Base-by-base conservation (phyloP, 495 filamentous ascomycete genomes). In the Penicillium flavigenum region DNA sequence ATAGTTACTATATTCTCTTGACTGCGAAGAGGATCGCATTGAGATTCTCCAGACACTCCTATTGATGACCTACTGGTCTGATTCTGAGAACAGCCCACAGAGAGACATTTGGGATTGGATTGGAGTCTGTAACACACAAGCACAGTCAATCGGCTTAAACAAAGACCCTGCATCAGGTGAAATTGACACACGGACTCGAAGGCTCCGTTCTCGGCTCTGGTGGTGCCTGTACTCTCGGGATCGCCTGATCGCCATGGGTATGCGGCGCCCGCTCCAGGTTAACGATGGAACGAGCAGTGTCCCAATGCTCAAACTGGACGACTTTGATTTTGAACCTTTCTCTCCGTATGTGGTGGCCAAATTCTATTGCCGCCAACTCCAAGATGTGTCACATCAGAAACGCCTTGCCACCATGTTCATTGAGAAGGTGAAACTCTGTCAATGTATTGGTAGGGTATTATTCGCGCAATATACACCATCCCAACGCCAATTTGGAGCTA, bases 161-260 rank as follows among this genome's bases (percentile, higher is more conserved):
- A 82, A 85, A 45, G 87, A 95, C 61, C 88, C 90, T 16, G 76
- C 78, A 16, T 79, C 84, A 2, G 82, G 81, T 24, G 80, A 80
- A 56, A 86, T 93, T 80, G 78, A 86, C 19, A 65, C 72, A 8
- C 76, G 77, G 47, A 83, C 79, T 12, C 64, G 66, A 24, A 83
- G 83, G 48, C 65, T 95, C 38, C 89, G 90, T 78, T 89, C 86
- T 62, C 79, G 91, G 17, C 84, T 96, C 39, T 96, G 90, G 91
- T 96, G 91, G 91, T 90, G 88, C 42, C 84, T 88, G 56, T 93
- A 91, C 64, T 91, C 92, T 76, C 84, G 90, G n/a, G 91, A 96
- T 72, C 87, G 90, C 19, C 76, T 95, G 9, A 86, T 96, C 41
- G 91, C 91, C 4, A 79, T 96, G 50, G 91, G 90, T 2, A 88